Conservation (phyloP, 768 basidiomycete genomes). For the Suillus clintonianus region DNA sequence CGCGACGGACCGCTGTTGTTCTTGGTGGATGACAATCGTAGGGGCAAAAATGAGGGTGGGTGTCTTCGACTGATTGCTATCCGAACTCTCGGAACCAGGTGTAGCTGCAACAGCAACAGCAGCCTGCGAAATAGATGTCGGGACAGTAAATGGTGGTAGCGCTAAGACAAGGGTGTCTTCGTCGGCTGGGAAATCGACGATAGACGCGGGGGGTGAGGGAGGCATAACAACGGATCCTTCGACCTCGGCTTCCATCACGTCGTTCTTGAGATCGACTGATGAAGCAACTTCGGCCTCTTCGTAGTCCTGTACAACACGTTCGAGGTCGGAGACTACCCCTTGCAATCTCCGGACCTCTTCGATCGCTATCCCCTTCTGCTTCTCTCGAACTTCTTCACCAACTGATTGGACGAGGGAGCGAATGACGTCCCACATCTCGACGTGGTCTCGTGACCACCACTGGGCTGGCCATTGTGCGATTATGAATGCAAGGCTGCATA, state of each 20-base stretch:
- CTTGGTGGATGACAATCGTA: conserved; percentile 26
- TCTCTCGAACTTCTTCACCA: conserved; percentile 64
- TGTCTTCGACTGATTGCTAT: conserved; percentile 8
- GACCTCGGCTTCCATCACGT: conserved; percentile 11
- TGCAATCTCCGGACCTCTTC: conserved; percentile 52
- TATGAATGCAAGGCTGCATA: conserved; percentile 45
- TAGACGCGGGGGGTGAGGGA: conserved; percentile 19
- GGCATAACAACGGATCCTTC: conserved; percentile 13
- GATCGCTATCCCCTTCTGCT: conserved; percentile 40
- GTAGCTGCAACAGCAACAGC: neutral
- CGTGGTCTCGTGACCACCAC: conserved; percentile 67
- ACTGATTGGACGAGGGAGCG: conserved; percentile 60
- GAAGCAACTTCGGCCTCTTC: conserved; percentile 33
- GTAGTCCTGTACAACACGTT: conserved; percentile 45
- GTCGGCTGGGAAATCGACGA: conserved; percentile 15
- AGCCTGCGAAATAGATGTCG: conserved; percentile 9
- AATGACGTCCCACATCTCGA: conserved; percentile 61
- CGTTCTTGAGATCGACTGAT: conserved; percentile 18
- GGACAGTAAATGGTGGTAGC: conserved; percentile 3
- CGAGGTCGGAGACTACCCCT: conserved; percentile 50
- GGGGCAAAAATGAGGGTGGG: conserved; percentile 23
- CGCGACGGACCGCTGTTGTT: conserved; percentile 6
- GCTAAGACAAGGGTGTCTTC: neutral
- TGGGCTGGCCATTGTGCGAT: conserved; percentile 70
- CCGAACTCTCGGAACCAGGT: neutral